Evolutionary conservation across 768 basidiomycete genomes (phyloP), one percentile per base, ranked within the genome.

Genomic region (Naematelia encephala): DNA sequence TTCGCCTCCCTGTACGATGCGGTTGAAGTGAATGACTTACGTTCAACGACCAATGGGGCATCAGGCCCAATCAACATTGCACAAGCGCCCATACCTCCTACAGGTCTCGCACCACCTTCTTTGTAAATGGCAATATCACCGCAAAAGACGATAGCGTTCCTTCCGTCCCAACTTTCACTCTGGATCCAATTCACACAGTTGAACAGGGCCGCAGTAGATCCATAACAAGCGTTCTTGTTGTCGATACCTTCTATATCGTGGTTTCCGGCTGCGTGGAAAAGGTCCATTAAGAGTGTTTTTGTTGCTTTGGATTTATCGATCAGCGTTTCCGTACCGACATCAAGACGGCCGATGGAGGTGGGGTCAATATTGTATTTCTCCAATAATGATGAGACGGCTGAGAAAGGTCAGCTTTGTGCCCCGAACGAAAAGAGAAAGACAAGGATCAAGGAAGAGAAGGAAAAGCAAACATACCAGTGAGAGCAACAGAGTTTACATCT

Each of bases 221-320:
- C 96, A 72, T 99, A 99, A 82, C 96, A 99, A 19, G 96, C 96
- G 76, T 97, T 99, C 82, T 98, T 98, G 47, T 90, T 92, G 81
- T 99, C 96, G 77, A 99, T 89, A 67, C 96, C 96, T 80, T 99
- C 96, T 57, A 99, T 91, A 74, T 99, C 96, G 69, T 84, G 85
- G 84, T 99, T 99, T 57, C 92, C 92, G 27, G 87, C 84, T 59
- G 85, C 86, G 46, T 88, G 86, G 75, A 99, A 99, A 72, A 98
- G 87, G 79, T 97, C 91, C 96, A 99, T 98, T 61, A 99, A 84
- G 57, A 90, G 87, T 1, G 96, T 97, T 81, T 99, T 99, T 78
- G 91, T 91, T 5, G 94, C 90, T 80, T 99, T 99, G 44, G 91
- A 93, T 82, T 98, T 98, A 85, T 99, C 96, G 70, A 99, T 96